Evolutionary conservation across 2,329 filamentous ascomycete species (phyloP), one percentile per base, ranked within the genome.

Genomic region (Mycosphaerella arachidis): DNA sequence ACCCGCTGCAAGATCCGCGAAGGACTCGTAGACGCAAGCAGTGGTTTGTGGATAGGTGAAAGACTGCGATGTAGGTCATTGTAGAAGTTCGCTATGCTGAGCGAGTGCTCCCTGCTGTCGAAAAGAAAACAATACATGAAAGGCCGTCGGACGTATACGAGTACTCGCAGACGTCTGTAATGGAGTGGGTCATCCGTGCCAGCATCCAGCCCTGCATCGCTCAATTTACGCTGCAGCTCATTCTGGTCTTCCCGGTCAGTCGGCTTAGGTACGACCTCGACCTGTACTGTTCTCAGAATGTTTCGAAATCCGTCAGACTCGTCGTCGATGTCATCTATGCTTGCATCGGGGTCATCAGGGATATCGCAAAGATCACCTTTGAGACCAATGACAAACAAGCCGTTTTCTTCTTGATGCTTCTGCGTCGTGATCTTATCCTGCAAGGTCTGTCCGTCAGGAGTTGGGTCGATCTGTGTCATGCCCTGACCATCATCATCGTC

Each of bases 121-220:
- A 93, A 93, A 4, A 94, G 77, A 62, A 94, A 87, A 1, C 87
- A 84, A 71, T 90, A 92, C 52, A 93, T 83, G 73, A 93, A 93
- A 0, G 90, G 90, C 27, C 82, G 83, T 71, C 86, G 78, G 50
- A 87, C 83, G 70, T 92, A 92, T 53, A 92, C 82, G 6, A 92
- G 82, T 1, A 90, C 86, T 0, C 87, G 84, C 46, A 92, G 73
- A 27, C 79, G 68, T 9, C 67, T 62, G 52, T 46, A 63, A 20
- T 63, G 59, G 10, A 62, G 60, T 7, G 56, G 60, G 10, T 63
- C 63, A 46, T 63, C 55, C 4, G 35, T 37, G 31, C 54, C 60
- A 9, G 60, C 50, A 5, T 57, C 37, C 3, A 64, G 40, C 5
- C 63, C 65, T 37, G 65, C 63, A 31, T 65, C 63, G 20, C 60